Evolutionary conservation across 345 rosid species (phyloP).

Genomic region (Citrus sinensis): DNA sequence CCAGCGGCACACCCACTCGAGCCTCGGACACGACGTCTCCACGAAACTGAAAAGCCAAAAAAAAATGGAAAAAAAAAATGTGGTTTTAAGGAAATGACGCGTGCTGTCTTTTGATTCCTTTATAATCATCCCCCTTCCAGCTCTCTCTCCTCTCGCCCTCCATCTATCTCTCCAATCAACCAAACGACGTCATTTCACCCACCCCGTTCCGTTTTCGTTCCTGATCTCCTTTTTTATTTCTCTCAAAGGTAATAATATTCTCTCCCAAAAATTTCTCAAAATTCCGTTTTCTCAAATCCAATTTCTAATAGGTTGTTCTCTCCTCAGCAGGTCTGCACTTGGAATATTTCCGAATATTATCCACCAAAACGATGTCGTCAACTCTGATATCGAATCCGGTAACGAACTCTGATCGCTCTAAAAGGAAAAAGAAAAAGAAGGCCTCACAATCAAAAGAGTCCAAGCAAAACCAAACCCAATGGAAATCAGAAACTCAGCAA

Average conservation of each 20-base stretch:
- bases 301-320: neutral
- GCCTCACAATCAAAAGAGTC: conserved; percentile 19
- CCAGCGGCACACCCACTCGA: conserved; percentile 9
- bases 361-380: conserved; percentile 21
- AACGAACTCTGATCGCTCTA: conserved; percentile 47
- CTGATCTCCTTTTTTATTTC: neutral
- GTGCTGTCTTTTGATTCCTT: conserved; percentile 28
- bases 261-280: neutral
- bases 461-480: conserved; percentile 33
- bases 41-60: neutral
- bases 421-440: conserved; percentile 68
- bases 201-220: conserved; percentile 36
- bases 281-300: neutral
- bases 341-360: neutral
- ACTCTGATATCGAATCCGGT: conserved; percentile 37
- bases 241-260: neutral
- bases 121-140: conserved; percentile 13
- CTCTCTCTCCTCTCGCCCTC: neutral
- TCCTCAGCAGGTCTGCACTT: neutral
- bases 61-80: neutral
- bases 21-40: neutral
- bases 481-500: conserved; percentile 84
- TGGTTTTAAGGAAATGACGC: conserved; percentile 21
- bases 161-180: neutral
- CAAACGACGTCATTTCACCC: conserved; percentile 26